phyloP scores from a whole-genome alignment of 768 basidiomycete species.

The Lentinula lateritia region DNA sequence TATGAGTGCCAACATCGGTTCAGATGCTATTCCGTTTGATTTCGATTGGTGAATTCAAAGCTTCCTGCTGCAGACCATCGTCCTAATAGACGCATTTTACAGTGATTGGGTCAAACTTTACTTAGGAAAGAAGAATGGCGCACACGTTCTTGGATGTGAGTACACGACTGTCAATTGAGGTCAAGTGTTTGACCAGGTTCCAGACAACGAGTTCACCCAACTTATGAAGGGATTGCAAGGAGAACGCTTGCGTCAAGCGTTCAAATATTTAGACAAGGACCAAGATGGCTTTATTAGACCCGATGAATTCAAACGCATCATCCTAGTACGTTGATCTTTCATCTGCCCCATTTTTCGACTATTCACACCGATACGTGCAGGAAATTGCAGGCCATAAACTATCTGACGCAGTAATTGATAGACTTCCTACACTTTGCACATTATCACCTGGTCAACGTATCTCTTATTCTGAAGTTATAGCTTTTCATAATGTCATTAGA shows the following conservation, averaged over 20 bases:
- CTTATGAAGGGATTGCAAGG: constrained; percentile 98
- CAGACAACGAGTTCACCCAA: constrained; percentile 96
- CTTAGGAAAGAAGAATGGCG: constrained; percentile 86
- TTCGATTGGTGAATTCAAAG: constrained; percentile 69
- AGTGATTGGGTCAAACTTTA: constrained; percentile 97
- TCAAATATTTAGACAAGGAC: constrained; percentile 85
- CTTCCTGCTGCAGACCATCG: background rate
- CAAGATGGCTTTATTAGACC: constrained; percentile 92
- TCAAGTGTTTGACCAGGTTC: background rate
- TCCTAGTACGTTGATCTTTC: constrained; percentile 57
- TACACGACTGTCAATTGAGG: constrained; percentile 8
- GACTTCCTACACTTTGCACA: constrained; percentile 88
- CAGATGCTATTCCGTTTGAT: constrained; percentile 87
- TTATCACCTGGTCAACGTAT: constrained; percentile 86
- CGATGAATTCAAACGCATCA: constrained; percentile 92
- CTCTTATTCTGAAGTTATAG: constrained; percentile 93
- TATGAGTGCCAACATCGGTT: constrained; percentile 73
- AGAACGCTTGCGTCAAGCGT: constrained; percentile 94
- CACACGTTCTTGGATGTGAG: constrained; percentile 89
- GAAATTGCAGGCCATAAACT: constrained; percentile 97
- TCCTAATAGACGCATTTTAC: background rate
- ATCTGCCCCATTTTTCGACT: background rate
- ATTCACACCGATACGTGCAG: constrained; percentile 29
- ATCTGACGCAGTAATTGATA: constrained; percentile 87
- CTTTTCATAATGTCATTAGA: constrained; percentile 94